Evolutionary conservation across 73 alveolate genomes (phyloP), one percentile per base, ranked within the genome.

Genomic region (Stentor roeselii): DNA sequence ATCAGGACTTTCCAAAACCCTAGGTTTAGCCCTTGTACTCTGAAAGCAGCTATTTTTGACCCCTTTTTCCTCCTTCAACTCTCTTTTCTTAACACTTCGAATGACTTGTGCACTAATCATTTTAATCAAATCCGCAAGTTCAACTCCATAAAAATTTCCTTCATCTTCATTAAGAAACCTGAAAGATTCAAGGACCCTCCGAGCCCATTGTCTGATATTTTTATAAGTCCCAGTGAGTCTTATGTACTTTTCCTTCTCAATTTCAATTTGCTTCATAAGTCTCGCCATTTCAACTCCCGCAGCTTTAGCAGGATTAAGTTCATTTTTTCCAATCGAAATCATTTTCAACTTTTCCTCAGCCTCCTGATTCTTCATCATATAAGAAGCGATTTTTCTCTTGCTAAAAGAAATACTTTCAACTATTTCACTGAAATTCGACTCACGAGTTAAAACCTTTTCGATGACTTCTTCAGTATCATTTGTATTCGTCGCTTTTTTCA

Each of bases 381-480:
- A 67, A n/a, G 21, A 36, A 14, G 41, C 37, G 41, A 67, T 67
- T 67, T 34, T 67, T 30, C 21, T 21, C 21, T 34, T n/a, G 21
- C 42, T 21, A 0, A 27, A 21, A 67, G 21, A 27, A 32, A 67
- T 67, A 11, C 27, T 67, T 67, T 67, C 80, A 15, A 67, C 21
- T 21, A 90, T 86, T 42, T 90, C 84, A 30, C 91, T 75, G 75
- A 85, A 90, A 14, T 89, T 87, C 58, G 86, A 90, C 60, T 90
- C 95, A 80, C 92, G 80, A 15, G 92, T 90, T 3, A 90, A 78
- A 90, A 86, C 86, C 39, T 90, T 90, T 14, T 89, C 83, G 39
- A 90, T 90, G 82, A 90, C 86, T 76, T 90, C 95, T 60, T 90
- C 83, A 6, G 86, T 89, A 42, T 90, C 92, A 75, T 91, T 82